phyloP scores from a whole-genome alignment of 352 stramenopile species.

The Aphanomyces stellatus region DNA sequence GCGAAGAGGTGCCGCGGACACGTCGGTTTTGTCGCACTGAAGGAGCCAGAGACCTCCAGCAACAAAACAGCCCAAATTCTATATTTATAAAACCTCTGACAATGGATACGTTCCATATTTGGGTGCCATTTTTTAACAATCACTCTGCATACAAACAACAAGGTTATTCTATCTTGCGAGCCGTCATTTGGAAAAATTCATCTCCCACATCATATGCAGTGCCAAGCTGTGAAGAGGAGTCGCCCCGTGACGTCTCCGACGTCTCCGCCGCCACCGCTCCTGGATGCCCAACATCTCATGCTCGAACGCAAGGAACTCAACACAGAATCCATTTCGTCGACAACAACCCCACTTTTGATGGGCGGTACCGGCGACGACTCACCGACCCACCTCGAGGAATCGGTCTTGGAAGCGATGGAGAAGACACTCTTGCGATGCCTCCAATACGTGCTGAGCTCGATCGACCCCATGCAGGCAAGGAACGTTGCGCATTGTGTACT shows the following conservation, averaged over 20 bases:
- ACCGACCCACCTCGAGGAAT: neutral
- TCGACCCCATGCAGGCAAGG: conserved; percentile 10
- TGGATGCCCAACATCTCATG: neutral
- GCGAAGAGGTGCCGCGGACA: neutral
- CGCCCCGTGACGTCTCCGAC: neutral
- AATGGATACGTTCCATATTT: conserved; percentile 13
- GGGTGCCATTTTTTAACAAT: neutral
- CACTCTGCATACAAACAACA: neutral
- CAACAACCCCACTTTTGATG: neutral
- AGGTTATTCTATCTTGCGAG: neutral
- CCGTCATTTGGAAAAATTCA: neutral
- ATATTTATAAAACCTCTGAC: too few relatives aligned
- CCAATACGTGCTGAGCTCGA: conserved; percentile 11
- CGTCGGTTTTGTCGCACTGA: neutral
- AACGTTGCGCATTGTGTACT: conserved; percentile 15
- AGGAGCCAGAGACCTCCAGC: neutral
- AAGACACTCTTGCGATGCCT: conserved; percentile 12
- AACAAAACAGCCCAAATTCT: neutral
- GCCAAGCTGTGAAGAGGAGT: neutral
- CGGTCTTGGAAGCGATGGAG: conserved; percentile 15
- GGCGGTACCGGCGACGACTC: neutral
- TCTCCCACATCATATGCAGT: neutral
- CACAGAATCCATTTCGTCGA: neutral
- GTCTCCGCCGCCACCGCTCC: neutral
- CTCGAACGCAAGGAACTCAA: neutral